A percentile compares a stretch with the other conserved stretches of the same genome.
phyloP scores from a whole-genome alignment of 2,329 filamentous ascomycete species.

The Fragosphaeria purpurea region DNA sequence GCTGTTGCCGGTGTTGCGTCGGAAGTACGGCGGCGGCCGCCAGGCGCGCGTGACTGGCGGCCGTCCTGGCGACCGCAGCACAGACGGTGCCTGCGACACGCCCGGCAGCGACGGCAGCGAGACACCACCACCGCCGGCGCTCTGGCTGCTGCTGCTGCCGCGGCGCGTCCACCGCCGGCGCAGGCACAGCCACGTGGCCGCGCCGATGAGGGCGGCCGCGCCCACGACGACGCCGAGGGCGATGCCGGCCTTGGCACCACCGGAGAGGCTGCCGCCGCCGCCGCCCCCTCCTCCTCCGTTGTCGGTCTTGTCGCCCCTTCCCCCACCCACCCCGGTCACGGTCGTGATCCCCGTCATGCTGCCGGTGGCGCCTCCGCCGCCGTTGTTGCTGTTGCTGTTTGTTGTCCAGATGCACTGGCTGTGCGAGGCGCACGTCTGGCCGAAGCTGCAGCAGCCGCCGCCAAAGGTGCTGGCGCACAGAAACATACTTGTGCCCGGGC shows the following conservation, averaged over 20 bases:
- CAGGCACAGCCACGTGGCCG: slow-evolving; percentile 37
- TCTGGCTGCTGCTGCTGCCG: not conserved
- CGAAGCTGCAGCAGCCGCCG: slow-evolving; percentile 40
- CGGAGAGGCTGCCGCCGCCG: slow-evolving; percentile 25
- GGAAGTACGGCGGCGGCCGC: slow-evolving; percentile 1
- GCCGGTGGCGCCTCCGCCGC: slow-evolving; percentile 21
- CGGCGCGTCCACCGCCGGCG: slow-evolving; percentile 24
- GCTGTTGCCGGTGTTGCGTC: slow-evolving; percentile 7
- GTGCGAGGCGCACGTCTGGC: slow-evolving; percentile 29
- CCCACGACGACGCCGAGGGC: slow-evolving; percentile 40
- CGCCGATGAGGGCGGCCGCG: slow-evolving; percentile 30
- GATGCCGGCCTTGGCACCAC: slow-evolving; percentile 47
- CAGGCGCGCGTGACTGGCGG: slow-evolving; percentile 3
- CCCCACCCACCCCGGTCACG: slow-evolving; percentile 1
- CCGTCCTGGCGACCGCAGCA: not conserved
- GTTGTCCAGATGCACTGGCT: slow-evolving; percentile 24
- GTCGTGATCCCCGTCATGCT: slow-evolving; percentile 33
- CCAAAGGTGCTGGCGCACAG: slow-evolving; percentile 34
- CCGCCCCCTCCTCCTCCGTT: slow-evolving; percentile 5
- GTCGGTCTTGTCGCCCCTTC: too few relatives aligned
- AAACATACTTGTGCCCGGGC: slow-evolving; percentile 31
- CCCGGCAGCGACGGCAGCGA: too few relatives aligned
- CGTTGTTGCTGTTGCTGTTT: slow-evolving; percentile 7
- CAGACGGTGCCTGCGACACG: too few relatives aligned
- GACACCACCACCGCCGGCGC: not conserved